A percentile compares a stretch with the other conserved stretches of the same genome.
phyloP scores from a whole-genome alignment of 2,329 filamentous ascomycete species.

The Alternaria arborescens region DNA sequence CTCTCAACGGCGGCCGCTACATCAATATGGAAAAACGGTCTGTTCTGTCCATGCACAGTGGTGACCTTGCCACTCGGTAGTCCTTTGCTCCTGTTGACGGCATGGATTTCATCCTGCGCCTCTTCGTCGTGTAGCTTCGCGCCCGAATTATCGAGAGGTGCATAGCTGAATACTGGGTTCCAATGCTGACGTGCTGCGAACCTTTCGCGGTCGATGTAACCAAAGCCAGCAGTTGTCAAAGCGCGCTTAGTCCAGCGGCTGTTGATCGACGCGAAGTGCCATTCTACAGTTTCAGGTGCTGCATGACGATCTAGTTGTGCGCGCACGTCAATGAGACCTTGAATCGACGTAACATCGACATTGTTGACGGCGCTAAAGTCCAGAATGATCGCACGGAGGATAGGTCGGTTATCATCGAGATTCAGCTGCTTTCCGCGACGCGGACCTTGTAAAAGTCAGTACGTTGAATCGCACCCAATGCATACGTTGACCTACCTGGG shows the following conservation, averaged over 20 bases:
- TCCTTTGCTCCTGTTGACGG: constrained; percentile 20
- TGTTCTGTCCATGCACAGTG: constrained; percentile 83
- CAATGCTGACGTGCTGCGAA: constrained; percentile 66
- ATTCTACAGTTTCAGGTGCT: constrained; percentile 82
- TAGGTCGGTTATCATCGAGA: constrained; percentile 65
- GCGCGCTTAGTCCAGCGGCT: constrained; percentile 94
- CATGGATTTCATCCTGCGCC: constrained; percentile 34
- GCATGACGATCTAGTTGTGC: constrained; percentile 92
- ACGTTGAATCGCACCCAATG: not conserved
- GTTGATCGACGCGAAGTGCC: constrained; percentile 94
- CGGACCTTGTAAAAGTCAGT: constrained; percentile 52
- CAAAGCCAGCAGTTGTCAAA: constrained; percentile 86
- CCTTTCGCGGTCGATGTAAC: constrained; percentile 67
- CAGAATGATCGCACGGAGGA: constrained; percentile 86
- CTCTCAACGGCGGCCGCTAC: constrained; percentile 87
- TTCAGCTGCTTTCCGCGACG: constrained; percentile 61
- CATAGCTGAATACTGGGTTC: constrained; percentile 95
- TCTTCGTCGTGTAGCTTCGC: constrained; percentile 64
- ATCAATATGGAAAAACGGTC: constrained; percentile 94
- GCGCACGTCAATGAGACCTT: constrained; percentile 91
- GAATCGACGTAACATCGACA: constrained; percentile 90
- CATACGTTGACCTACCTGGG: constrained; percentile 62
- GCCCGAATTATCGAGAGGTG: constrained; percentile 78
- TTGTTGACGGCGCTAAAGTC: constrained; percentile 95
- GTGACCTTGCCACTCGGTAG: constrained; percentile 58